phyloP scores from a whole-genome alignment of 129 eudicot genomes.

The Rutidosis leptorrhynchoides region DNA sequence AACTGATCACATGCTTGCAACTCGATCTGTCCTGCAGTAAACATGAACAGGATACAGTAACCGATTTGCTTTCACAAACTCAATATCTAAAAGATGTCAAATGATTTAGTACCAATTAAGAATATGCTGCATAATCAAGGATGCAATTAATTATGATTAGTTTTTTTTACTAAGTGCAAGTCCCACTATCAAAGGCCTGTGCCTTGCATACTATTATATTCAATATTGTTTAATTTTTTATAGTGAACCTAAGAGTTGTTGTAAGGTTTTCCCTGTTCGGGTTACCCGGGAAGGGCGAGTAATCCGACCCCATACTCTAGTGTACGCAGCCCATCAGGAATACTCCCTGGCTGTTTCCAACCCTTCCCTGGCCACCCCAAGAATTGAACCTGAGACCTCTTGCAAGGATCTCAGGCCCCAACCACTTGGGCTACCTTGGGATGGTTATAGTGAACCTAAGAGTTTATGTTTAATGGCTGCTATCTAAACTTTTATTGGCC shows the following conservation, averaged over 20 bases:
- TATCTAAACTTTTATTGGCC: background rate
- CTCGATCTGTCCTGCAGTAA: background rate
- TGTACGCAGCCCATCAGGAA: no score
- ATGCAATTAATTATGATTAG: background rate
- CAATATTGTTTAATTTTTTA: slow-evolving; percentile 1
- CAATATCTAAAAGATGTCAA: background rate
- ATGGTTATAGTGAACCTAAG: background rate
- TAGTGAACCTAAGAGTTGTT: background rate
- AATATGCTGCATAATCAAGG: background rate
- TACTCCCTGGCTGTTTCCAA: no score
- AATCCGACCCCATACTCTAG: no score
- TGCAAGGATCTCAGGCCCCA: no score
- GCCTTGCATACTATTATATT: slow-evolving; percentile 23
- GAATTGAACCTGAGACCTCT: no score
- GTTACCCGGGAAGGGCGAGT: no score
- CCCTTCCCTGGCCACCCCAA: no score
- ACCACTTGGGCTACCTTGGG: no score
- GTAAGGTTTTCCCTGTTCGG: no score
- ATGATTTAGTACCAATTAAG: background rate
- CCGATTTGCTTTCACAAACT: background rate
- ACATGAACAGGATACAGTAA: background rate
- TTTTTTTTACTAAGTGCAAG: slow-evolving; percentile 3
- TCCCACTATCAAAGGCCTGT: slow-evolving; percentile 29
- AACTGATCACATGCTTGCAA: background rate
- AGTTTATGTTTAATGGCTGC: background rate